These are phyloP conservation scores for Lachancea sp. DNA, from an alignment of 805 yeast genomes.

Conservation along the genomic window DNA sequence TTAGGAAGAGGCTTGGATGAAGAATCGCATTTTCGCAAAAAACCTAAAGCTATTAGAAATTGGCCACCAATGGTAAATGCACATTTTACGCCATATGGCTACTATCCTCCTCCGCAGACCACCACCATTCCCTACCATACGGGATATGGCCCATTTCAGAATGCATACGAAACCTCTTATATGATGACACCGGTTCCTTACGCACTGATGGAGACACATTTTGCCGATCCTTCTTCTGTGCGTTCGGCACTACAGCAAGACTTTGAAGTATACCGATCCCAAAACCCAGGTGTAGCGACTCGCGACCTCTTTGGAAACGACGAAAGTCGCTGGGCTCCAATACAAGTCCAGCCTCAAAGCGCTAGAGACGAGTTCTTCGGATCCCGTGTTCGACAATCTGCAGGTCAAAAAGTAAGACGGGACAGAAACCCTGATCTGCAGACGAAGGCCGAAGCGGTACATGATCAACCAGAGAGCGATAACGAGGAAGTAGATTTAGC, in stretches of 20 bases:
- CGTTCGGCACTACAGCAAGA: slow-evolving; percentile 7
- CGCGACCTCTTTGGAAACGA: slow-evolving; percentile 10
- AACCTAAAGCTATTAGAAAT: background rate
- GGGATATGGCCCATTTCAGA: slow-evolving; percentile 3
- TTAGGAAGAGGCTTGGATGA: slow-evolving; percentile 17
- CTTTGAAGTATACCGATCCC: slow-evolving; percentile 4
- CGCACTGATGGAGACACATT: slow-evolving; percentile 5
- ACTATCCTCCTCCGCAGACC: slow-evolving; percentile 2
- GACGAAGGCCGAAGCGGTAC: background rate
- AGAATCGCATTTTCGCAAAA: background rate
- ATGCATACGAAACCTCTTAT: slow-evolving; percentile 1
- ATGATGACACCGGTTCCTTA: slow-evolving; percentile 5
- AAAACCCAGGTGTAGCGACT: slow-evolving; percentile 8
- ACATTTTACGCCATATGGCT: slow-evolving; percentile 6
- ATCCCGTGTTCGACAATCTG: background rate
- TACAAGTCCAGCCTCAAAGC: slow-evolving; percentile 11
- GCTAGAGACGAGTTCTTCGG: slow-evolving; percentile 10
- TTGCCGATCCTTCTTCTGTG: background rate
- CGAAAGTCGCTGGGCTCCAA: slow-evolving; percentile 10
- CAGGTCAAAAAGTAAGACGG: background rate
- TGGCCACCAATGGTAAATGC: slow-evolving; percentile 3
- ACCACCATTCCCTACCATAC: slow-evolving; percentile 6
- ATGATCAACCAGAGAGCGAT: slow-evolving; percentile 11
- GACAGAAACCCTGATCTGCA: too few species aligned
- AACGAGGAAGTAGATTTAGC: slow-evolving; percentile 25